Percentiles rank a stretch among this genome's conserved stretches.
Evolutionary conservation across 176 grass and related monocot genomes (phyloP).

Genomic region (Puccinellia tenuiflora): DNA sequence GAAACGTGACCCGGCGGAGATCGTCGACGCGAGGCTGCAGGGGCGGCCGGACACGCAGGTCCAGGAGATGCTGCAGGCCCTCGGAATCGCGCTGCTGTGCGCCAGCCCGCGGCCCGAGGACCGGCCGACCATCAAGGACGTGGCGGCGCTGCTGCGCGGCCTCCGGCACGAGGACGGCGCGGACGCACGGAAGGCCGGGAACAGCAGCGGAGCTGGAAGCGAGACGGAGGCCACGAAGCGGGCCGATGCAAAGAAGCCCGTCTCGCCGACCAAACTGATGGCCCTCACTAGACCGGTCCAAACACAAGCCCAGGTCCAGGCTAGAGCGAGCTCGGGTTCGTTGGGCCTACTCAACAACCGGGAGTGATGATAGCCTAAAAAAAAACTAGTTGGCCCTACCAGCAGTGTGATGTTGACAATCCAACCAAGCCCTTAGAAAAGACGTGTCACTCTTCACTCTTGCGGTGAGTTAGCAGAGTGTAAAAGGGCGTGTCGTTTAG

Average conservation of each 20-base stretch:
- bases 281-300: neutral
- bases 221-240: slow-evolving; percentile 16
- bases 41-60: slow-evolving; percentile 54
- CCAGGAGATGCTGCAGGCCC: slow-evolving; percentile 84
- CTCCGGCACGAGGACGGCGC: slow-evolving; percentile 49
- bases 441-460: neutral
- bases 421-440: neutral
- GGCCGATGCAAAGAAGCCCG: slow-evolving; percentile 22
- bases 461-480: neutral
- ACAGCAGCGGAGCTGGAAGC: fast-evolving
- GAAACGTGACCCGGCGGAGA: slow-evolving; percentile 56
- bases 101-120: slow-evolving; percentile 58
- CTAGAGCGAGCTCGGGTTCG: slow-evolving; percentile 12
- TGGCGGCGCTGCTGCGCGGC: slow-evolving; percentile 66
- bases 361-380: neutral
- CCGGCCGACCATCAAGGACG: slow-evolving; percentile 78
- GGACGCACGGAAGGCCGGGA: slow-evolving; percentile 22
- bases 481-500: slow-evolving; percentile 22
- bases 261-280: slow-evolving; percentile 24
- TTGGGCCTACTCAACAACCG: slow-evolving; percentile 23
- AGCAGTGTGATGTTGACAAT: neutral
- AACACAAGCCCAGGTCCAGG: neutral
- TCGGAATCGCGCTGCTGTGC: slow-evolving; percentile 72
- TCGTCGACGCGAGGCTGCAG: slow-evolving; percentile 52
- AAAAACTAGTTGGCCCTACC: neutral